A percentile compares a stretch with the other conserved stretches of the same genome.
Evolutionary conservation across 371 early-diverging fungal species (phyloP).

Genomic region (Blakeslea trispora): DNA sequence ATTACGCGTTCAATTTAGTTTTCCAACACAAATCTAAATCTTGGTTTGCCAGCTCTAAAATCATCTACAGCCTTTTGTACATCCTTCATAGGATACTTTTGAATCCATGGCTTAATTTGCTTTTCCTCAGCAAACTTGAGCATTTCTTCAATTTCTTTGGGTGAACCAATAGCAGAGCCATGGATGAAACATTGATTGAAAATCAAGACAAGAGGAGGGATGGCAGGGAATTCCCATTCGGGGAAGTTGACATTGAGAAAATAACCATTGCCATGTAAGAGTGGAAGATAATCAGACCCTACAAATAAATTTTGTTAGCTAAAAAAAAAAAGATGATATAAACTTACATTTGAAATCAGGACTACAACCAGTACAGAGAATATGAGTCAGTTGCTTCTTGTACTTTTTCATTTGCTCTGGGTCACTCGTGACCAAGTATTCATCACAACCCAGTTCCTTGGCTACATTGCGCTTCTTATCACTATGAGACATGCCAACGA

Average conservation of each 20-base stretch:
- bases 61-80: conserved; percentile 60
- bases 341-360: conserved; percentile 29
- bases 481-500: conserved; percentile 40
- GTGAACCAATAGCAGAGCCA: conserved; percentile 71
- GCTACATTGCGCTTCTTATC: conserved; percentile 39
- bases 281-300: neutral
- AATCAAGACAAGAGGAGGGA: conserved; percentile 15
- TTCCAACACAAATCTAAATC: conserved; percentile 65
- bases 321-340: neutral
- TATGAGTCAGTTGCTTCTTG: conserved; percentile 39
- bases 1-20: conserved; percentile 19
- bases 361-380: conserved; percentile 46
- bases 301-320: neutral
- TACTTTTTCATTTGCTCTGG: conserved; percentile 53
- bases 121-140: conserved; percentile 68
- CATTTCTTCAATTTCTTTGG: conserved; percentile 52
- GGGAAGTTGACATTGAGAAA: conserved; percentile 68
- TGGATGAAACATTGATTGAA: conserved; percentile 49
- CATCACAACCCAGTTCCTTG: conserved; percentile 39
- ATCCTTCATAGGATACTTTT: conserved; percentile 59
- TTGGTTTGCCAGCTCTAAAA: conserved; percentile 58
- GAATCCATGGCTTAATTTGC: conserved; percentile 62
- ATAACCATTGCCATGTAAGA: conserved; percentile 2
- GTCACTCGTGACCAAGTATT: conserved; percentile 32
- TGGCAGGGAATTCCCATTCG: conserved; percentile 41